Evolutionary conservation across 371 early-diverging fungal genomes (phyloP).

Genomic region (Mucor saturninus): DNA sequence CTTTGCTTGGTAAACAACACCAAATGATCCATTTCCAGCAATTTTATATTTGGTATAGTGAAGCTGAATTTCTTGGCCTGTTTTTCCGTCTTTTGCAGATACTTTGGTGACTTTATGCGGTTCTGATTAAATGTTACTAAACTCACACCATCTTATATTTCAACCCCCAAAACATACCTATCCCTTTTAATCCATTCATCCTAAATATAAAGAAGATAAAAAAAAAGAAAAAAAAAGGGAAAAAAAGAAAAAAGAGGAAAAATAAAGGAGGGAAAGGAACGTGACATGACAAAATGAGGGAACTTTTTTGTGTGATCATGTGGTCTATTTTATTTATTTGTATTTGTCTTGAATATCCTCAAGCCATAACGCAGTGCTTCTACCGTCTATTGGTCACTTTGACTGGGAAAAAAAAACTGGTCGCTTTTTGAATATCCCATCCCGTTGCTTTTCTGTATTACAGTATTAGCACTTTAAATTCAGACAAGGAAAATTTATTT

Average conservation of each 20-base stretch:
- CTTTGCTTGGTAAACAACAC: conserved; percentile 95
- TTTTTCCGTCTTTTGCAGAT: conserved; percentile 83
- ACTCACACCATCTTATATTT: not conserved
- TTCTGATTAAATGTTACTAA: not conserved
- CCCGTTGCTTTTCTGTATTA: too few species aligned
- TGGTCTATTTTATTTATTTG: not conserved
- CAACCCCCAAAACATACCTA: not conserved
- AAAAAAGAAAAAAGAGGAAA: not conserved
- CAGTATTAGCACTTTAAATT: too few species aligned
- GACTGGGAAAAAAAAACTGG: too few species aligned
- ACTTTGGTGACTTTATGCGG: conserved; percentile 25
- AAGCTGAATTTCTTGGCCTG: conserved; percentile 84
- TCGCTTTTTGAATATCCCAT: too few species aligned
- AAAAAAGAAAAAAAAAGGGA: not conserved
- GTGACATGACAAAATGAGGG: conserved; percentile 6
- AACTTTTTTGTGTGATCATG: conserved; percentile 1
- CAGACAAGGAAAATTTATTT: too few species aligned
- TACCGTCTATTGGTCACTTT: too few species aligned
- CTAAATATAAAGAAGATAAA: not conserved
- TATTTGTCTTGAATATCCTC: too few species aligned
- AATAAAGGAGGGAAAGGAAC: not conserved
- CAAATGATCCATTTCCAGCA: conserved; percentile 96
- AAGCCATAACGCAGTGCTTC: too few species aligned
- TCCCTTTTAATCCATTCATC: not conserved
- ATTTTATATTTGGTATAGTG: conserved; percentile 89